Evolutionary conservation across 1,139 yeast species (phyloP), one percentile per base, ranked within the genome.

Genomic region (Sugiyamaella castrensis): DNA sequence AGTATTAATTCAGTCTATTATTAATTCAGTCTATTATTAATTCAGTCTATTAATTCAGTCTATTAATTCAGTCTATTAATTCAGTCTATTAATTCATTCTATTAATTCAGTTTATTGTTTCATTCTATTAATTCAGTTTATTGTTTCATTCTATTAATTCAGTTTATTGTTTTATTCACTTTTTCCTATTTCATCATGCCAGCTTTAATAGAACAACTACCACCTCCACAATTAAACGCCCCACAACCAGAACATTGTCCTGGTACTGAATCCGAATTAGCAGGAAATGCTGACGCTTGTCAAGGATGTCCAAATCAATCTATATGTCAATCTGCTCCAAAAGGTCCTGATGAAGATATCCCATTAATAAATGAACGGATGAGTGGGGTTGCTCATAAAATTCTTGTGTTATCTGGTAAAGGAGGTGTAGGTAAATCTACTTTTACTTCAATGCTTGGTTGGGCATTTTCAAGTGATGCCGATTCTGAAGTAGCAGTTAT

Each of bases 381-480:
- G 51, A 67, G 78, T 1, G 76, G 77, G 44, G 85, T 94, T 28
- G 76, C 82, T 57, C 98, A 92, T 62, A 92, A 92, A 68, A 72
- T 92, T 1, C 71, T 92, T 36, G 95, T 94, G 0, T 72, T 92
- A 4, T 87, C 96, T 1, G 98, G 98, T 10, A 92, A 92, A 70
- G 99, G 99, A 13, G 99, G 99, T 12, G 99, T 92, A 1, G 99
- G 99, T 0, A 92, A 92, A 66, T 87, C 96, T 1, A 94, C 98
- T 0, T 91, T 92, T 65, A 87, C 98, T 0, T 81, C 96, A 9
- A 87, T 92, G 95, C 75, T 92, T 19, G 81, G 95, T 12, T 92
- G 98, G 96, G 97, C 97, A 0, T 71, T 92, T 37, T 95, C 98
- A 1, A 85, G 94, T 0, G 96, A 91, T 65, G 87, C 84, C 53